These are phyloP conservation scores for Phaeosphaeriaceae sp. DNA, from an alignment of 2,329 filamentous ascomycete species.

Conservation along the genomic window DNA sequence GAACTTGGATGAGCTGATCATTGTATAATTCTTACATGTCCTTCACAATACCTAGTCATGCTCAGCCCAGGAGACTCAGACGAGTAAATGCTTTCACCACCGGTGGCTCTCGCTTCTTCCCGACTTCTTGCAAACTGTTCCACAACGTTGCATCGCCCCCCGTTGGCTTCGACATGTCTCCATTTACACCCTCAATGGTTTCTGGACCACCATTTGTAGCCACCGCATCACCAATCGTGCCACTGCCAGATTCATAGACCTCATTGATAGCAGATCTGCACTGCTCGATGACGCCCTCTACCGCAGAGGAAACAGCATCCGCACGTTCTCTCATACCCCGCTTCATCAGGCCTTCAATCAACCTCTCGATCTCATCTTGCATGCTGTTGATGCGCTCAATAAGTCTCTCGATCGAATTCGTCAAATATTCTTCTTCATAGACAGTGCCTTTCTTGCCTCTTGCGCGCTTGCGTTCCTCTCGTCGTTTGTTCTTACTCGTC, in stretches of 20 bases:
- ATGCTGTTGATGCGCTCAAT: constrained; percentile 81
- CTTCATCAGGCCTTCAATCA: constrained; percentile 79
- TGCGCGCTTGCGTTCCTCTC: constrained; percentile 94
- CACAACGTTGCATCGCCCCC: constrained; percentile 56
- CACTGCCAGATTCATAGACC: constrained; percentile 29
- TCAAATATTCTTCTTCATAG: constrained; percentile 96
- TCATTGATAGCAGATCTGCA: constrained; percentile 73
- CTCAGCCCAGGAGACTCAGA: constrained; percentile 43
- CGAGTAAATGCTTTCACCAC: constrained; percentile 60
- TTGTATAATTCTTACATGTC: no score
- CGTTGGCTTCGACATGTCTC: constrained; percentile 38
- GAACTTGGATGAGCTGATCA: no score
- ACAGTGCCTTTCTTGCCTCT: constrained; percentile 95
- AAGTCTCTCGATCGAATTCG: constrained; percentile 83
- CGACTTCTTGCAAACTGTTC: constrained; percentile 51
- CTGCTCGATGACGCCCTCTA: constrained; percentile 75
- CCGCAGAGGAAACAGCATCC: constrained; percentile 74
- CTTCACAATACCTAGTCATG: no score
- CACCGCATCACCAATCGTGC: constrained; percentile 5
- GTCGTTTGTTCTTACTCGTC: constrained; percentile 84
- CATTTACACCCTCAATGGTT: constrained; percentile 9
- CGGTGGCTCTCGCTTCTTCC: constrained; percentile 55
- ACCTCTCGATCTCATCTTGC: constrained; percentile 72
- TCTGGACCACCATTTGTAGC: background rate
- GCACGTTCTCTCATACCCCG: constrained; percentile 89